phyloP scores from a whole-genome alignment of 768 basidiomycete species.

The Naganishia vaughanmartiniae region DNA sequence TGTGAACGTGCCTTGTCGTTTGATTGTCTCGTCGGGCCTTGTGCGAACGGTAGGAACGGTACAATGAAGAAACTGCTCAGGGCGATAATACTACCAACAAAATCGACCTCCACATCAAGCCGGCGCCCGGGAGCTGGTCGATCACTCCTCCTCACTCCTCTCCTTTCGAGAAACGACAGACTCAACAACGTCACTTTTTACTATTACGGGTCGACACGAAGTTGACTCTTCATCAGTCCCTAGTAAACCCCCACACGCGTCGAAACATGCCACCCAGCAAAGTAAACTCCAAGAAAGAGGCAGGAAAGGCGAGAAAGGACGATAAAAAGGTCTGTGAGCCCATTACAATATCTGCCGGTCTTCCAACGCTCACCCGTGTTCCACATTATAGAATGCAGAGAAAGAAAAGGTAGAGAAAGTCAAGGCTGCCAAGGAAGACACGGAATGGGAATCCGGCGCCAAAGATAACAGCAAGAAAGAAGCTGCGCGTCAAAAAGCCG shows the following conservation, averaged over 20 bases:
- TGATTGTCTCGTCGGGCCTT: no score
- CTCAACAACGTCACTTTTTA: background rate
- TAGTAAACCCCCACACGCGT: no score
- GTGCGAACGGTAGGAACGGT: no score
- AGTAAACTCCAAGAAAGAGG: conserved; percentile 87
- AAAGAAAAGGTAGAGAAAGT: conserved; percentile 43
- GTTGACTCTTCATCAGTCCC: no score
- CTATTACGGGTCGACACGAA: background rate
- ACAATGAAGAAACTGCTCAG: background rate
- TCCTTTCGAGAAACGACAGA: background rate
- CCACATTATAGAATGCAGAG: conserved; percentile 35
- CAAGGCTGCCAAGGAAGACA: conserved; percentile 56
- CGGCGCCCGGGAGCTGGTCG: background rate
- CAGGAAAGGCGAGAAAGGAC: conserved; percentile 73
- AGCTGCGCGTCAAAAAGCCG: conserved; percentile 45
- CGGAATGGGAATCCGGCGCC: conserved; percentile 53
- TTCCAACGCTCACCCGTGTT: conserved; percentile 3
- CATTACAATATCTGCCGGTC: background rate
- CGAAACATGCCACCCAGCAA: conserved; percentile 71
- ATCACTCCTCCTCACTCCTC: no score
- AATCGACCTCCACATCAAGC: background rate
- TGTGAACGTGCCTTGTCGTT: background rate
- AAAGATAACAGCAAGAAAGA: conserved; percentile 45
- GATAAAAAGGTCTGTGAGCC: conserved; percentile 48
- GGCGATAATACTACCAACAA: conserved; percentile 2